These are phyloP conservation scores for Pseudodiploospora longispora DNA, from an alignment of 2,329 filamentous ascomycete species.

Conservation along the genomic window DNA sequence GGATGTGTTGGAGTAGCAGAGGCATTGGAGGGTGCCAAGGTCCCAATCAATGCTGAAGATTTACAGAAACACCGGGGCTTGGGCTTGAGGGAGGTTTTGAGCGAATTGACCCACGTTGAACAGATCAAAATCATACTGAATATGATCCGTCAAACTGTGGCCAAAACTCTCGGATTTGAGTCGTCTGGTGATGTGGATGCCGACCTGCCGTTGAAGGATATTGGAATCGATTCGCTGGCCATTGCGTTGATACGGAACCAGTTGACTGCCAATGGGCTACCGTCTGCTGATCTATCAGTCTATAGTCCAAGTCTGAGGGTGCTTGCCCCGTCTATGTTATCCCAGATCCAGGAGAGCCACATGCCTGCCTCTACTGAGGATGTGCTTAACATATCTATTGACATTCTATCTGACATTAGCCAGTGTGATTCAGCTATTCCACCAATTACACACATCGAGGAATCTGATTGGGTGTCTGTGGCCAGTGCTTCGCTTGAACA, in stretches of 20 bases:
- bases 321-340: not conserved
- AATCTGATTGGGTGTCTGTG: not conserved
- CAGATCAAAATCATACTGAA: conserved; percentile 3
- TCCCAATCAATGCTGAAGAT: not conserved
- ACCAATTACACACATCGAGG: not conserved
- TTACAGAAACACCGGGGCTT: not conserved
- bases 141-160: conserved; percentile 9
- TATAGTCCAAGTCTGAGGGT: conserved; percentile 6
- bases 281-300: conserved; percentile 6
- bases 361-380: no score
- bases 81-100: not conserved
- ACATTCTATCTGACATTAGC: no score
- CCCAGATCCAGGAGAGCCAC: not conserved
- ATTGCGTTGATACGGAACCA: conserved; percentile 10
- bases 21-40: conserved; percentile 4
- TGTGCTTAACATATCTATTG: no score
- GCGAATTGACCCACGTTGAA: not conserved
- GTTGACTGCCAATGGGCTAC: conserved; percentile 5
- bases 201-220: conserved; percentile 8
- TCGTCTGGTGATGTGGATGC: conserved; percentile 7
- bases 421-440: not conserved
- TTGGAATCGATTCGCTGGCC: conserved; percentile 13
- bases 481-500: not conserved
- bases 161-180: conserved; percentile 8
- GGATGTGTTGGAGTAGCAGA: conserved; percentile 8